Percentiles rank a stretch among this genome's conserved stretches.
Conservation (phyloP, 768 basidiomycete species). For the Sarcomyxa edulis region DNA sequence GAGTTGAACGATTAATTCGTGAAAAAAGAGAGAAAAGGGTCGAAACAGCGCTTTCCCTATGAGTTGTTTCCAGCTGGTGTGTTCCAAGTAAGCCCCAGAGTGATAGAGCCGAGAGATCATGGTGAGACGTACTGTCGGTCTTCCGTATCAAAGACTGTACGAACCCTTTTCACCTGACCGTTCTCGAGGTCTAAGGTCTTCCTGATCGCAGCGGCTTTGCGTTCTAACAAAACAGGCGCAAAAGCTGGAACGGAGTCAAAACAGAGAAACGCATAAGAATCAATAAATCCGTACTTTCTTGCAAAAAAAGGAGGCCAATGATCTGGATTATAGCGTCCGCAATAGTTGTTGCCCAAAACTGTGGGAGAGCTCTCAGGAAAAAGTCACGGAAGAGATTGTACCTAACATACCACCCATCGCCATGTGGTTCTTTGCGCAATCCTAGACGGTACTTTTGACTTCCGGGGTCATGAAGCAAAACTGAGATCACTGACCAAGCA, state of each 20-base stretch:
- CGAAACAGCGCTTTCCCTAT: conserved; percentile 51
- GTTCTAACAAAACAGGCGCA: conserved; percentile 38
- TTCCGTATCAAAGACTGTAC: conserved; percentile 40
- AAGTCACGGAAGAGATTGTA: background rate
- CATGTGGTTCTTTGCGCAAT: conserved; percentile 59
- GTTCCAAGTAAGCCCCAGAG: background rate
- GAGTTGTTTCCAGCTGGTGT: conserved; percentile 42
- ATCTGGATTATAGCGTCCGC: conserved; percentile 49
- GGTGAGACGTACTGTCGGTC: conserved; percentile 36
- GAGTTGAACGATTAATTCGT: conserved; percentile 65
- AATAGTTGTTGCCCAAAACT: conserved; percentile 68
- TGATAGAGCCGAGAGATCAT: background rate
- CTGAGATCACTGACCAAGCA: conserved; percentile 42
- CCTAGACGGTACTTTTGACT: no score
- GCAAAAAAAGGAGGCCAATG: conserved; percentile 49
- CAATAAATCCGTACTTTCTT: no score
- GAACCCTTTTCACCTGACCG: conserved; percentile 27
- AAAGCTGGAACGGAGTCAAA: no score
- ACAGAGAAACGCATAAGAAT: no score
- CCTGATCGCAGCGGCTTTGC: conserved; percentile 45
- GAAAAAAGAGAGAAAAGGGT: conserved; percentile 60
- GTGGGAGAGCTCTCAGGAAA: background rate
- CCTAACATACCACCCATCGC: conserved; percentile 68
- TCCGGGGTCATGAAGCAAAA: background rate
- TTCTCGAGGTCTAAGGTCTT: conserved; percentile 46